phyloP scores from a whole-genome alignment of 495 filamentous ascomycete species.

The Tuber indicum region DNA sequence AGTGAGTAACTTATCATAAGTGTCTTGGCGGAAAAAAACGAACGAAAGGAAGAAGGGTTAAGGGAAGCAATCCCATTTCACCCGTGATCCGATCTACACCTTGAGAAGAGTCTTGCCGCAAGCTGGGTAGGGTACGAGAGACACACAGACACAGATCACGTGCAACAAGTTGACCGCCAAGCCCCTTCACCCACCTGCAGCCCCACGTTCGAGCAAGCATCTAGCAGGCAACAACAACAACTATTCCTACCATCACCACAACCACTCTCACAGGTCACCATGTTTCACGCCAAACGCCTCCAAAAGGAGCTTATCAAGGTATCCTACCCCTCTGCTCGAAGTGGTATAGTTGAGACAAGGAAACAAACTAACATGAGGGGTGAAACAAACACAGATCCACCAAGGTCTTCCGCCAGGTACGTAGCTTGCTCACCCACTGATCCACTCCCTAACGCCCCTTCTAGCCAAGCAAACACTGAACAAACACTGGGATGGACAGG shows the following conservation, averaged over 20 bases:
- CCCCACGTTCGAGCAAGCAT: background rate
- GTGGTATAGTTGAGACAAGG: background rate
- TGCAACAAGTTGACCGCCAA: background rate
- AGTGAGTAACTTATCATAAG: background rate
- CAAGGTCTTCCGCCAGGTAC: slow-evolving; percentile 50
- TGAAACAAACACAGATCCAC: slow-evolving; percentile 46
- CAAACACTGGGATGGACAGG: slow-evolving; percentile 47
- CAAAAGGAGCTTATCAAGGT: slow-evolving; percentile 32
- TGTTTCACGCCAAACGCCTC: slow-evolving; percentile 34
- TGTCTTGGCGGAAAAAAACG: background rate
- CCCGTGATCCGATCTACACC: background rate
- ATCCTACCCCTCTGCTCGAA: background rate
- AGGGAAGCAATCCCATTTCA: background rate
- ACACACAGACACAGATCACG: background rate
- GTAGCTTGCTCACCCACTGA: slow-evolving; percentile 3
- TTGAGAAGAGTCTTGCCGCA: background rate
- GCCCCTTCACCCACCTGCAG: background rate
- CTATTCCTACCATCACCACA: background rate
- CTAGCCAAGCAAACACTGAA: slow-evolving; percentile 41
- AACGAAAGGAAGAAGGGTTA: background rate
- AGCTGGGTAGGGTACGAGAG: background rate
- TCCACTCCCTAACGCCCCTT: background rate
- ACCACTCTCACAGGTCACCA: slow-evolving; percentile 7
- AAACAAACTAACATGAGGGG: background rate
- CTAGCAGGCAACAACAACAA: background rate